phyloP scores from a whole-genome alignment of 345 rosid genomes.

The Lepidium sativum region DNA sequence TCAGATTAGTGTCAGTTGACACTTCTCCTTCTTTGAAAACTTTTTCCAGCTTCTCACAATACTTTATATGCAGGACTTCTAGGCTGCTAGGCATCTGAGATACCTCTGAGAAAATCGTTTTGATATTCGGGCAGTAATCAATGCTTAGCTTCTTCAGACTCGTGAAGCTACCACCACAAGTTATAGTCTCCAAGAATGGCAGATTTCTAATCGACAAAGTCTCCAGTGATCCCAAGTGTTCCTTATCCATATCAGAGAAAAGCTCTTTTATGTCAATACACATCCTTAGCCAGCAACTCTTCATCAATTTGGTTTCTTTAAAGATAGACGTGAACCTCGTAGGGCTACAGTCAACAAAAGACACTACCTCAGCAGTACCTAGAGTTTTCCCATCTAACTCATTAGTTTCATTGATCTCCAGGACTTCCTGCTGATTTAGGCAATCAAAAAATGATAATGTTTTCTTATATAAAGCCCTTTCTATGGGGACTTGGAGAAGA shows the following conservation, averaged over 20 bases:
- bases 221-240: conserved; percentile 23
- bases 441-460: not conserved
- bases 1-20: conserved; percentile 19
- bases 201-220: conserved; percentile 34
- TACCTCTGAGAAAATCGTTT: conserved; percentile 13
- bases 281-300: conserved; percentile 32
- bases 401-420: conserved; percentile 35
- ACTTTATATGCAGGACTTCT: conserved; percentile 26
- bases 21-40: conserved; percentile 5
- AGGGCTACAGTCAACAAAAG: conserved; percentile 21
- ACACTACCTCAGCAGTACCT: conserved; percentile 20
- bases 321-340: conserved; percentile 28
- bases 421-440: not conserved
- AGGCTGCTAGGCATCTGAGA: conserved; percentile 28
- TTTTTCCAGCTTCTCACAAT: conserved; percentile 36
- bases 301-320: conserved; percentile 10
- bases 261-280: conserved; percentile 27
- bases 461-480: not conserved
- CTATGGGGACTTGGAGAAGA: not conserved
- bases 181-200: conserved; percentile 22
- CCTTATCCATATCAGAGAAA: conserved; percentile 21
- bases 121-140: conserved; percentile 41
- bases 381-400: conserved; percentile 16
- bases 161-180: conserved; percentile 1
- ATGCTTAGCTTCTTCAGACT: conserved; percentile 35